Conservation (phyloP, 495 filamentous ascomycete genomes). For the Aspergillus carlsbadensis region DNA sequence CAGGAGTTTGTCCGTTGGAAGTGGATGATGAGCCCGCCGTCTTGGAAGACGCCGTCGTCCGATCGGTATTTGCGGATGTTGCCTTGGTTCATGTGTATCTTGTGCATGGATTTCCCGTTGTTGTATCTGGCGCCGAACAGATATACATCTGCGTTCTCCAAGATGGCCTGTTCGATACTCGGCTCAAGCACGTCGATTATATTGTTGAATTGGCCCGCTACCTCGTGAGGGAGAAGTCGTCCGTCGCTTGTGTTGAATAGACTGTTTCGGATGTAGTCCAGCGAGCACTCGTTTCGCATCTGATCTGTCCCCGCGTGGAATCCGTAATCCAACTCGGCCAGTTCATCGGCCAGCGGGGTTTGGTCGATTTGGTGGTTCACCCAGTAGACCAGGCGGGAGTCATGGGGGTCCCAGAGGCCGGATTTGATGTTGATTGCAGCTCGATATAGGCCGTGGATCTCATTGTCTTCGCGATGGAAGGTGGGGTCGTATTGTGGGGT, state of each 20-base stretch:
- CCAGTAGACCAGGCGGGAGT: constrained; percentile 10
- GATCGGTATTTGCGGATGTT: constrained; percentile 18
- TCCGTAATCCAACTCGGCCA: neutral
- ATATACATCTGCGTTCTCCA: constrained; percentile 26
- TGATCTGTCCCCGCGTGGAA: neutral
- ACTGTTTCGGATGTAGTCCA: constrained; percentile 33
- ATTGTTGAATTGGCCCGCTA: constrained; percentile 24
- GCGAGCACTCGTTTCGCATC: constrained; percentile 13
- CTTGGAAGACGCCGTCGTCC: constrained; percentile 36
- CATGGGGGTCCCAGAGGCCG: neutral
- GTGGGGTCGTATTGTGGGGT: neutral
- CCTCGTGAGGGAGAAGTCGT: constrained; percentile 26
- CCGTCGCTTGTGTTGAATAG: constrained; percentile 25
- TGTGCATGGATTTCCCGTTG: constrained; percentile 27
- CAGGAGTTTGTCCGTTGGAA: constrained; percentile 27
- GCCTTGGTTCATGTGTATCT: constrained; percentile 44
- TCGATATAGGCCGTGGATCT: neutral
- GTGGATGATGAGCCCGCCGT: constrained; percentile 34
- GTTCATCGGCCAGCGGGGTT: neutral
- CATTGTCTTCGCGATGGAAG: neutral
- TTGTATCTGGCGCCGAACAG: constrained; percentile 25
- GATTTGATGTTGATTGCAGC: constrained; percentile 4
- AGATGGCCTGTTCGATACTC: constrained; percentile 27
- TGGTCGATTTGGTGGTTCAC: neutral
- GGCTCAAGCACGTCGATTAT: constrained; percentile 32